These are phyloP conservation scores for Teunomyces lycoperdinae DNA, from an alignment of 805 yeast genomes.

Conservation along the genomic window DNA sequence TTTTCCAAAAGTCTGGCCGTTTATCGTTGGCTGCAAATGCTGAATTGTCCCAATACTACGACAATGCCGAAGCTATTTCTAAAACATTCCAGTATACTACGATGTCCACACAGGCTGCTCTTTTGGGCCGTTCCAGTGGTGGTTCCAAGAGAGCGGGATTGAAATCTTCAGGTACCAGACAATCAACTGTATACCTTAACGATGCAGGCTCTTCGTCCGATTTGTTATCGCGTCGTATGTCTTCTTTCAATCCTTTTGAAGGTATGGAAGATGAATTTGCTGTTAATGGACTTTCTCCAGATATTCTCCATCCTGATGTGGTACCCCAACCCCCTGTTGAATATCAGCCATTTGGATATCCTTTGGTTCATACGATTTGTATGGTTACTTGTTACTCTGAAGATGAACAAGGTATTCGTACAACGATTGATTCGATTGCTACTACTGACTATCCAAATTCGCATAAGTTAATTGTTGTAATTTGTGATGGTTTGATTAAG, in stretches of 20 bases:
- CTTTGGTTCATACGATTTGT: conserved; percentile 50
- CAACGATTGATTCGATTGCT: conserved; percentile 89
- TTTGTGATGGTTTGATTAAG: conserved; percentile 92
- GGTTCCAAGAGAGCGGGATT: conserved; percentile 10
- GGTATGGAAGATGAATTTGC: conserved; percentile 30
- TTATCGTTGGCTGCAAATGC: conserved; percentile 34
- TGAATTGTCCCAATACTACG: conserved; percentile 35
- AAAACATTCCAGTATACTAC: conserved; percentile 51
- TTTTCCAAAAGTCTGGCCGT: conserved; percentile 36
- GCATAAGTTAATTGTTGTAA: conserved; percentile 78
- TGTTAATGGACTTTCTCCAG: conserved; percentile 52
- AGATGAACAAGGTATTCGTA: conserved; percentile 79
- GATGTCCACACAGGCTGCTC: conserved; percentile 62
- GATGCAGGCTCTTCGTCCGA: conserved; percentile 35
- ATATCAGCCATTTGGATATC: conserved; percentile 83
- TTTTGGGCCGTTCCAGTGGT: conserved; percentile 17
- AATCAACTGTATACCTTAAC: conserved; percentile 27
- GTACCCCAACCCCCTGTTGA: conserved; percentile 90
- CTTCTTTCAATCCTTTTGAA: conserved; percentile 33
- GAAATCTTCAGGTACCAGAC: conserved; percentile 19
- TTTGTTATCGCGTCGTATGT: conserved; percentile 26
- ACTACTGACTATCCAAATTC: conserved; percentile 95
- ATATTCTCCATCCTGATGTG: conserved; percentile 67
- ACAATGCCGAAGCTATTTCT: conserved; percentile 30
- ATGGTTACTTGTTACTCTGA: conserved; percentile 93